Base-by-base conservation (phyloP, 2,329 filamentous ascomycete genomes). In the Fusarium sp. region DNA sequence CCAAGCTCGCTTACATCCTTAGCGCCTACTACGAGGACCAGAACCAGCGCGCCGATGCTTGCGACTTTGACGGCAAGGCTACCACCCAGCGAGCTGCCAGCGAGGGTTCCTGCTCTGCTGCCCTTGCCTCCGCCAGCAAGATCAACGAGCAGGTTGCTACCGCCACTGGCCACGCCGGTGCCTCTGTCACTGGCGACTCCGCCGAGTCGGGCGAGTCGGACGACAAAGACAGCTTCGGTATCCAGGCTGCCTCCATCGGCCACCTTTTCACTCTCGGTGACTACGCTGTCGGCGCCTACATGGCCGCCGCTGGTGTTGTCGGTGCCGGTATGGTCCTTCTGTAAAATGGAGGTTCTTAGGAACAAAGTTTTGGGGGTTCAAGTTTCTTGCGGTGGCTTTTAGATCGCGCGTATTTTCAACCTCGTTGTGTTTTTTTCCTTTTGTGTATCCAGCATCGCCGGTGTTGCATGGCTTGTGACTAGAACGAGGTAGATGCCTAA, bases 1-100 rank as follows among this genome's bases (percentile, higher is more conserved):
- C 91, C 77, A 86, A 93, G 83, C 85, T 96, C 36, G 86, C 85
- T 55, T 93, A 85, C 74, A 89, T 87, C 44, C 84, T 93, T 67
- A 87, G 93, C 79, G 78, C 85, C 69, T 94, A 93, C 83, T 91
- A 90, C 81, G 74, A 81, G 67, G 76, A 75, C 66, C 81, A 88
- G 72, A 79, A 82, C 67, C 81, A 81, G 61, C 76, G 78, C 45
- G 73, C 79, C 25, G 78, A 78, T 51, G 88, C 91, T 29, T 96
- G 91, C 75, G 81, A 87, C 80, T 93, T 93, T 78, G 79, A 83
- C 55, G 89, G 91, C 69, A 79, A 87, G 69, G 91, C 89, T 44
- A 79, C 80, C 55, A 79, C 83, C 51, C 83, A 84, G 75, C 74
- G 80, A 57, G 74, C 81, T 43, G 70, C 77, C 42, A 78, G 80